Percentiles rank a stretch among this genome's conserved stretches.
Evolutionary conservation across 2,329 filamentous ascomycete genomes (phyloP).

Genomic region (Pseudofabraea citricarpa): DNA sequence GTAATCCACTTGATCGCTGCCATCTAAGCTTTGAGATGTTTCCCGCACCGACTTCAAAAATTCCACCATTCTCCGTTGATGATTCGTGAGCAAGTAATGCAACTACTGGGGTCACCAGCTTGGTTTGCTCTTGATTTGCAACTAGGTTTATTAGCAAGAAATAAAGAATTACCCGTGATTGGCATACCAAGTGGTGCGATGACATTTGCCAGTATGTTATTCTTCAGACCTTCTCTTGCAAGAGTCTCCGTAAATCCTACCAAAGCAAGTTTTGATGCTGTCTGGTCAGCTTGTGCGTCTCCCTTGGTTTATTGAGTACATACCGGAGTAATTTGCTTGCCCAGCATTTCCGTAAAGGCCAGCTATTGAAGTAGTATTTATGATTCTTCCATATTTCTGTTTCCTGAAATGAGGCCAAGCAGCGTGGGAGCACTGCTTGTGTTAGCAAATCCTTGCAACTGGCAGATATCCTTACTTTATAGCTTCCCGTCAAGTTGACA

Average conservation of each 20-base stretch:
- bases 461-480: no score
- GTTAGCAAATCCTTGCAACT: no score
- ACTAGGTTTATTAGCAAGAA: no score
- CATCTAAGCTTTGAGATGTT: slow-evolving; percentile 86
- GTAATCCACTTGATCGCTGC: slow-evolving; percentile 81
- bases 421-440: slow-evolving; percentile 78
- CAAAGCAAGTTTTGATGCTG: slow-evolving; percentile 82
- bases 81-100: slow-evolving; percentile 80
- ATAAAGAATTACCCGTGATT: no score
- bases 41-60: slow-evolving; percentile 88
- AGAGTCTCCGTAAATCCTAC: slow-evolving; percentile 95
- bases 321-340: slow-evolving; percentile 85
- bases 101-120: slow-evolving; percentile 88
- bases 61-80: slow-evolving; percentile 71
- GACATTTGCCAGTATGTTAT: slow-evolving; percentile 90
- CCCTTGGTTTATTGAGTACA: slow-evolving; percentile 12
- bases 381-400: slow-evolving; percentile 91
- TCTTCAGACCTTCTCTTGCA: slow-evolving; percentile 91
- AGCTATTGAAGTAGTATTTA: slow-evolving; percentile 91
- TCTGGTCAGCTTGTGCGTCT: slow-evolving; percentile 11
- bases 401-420: slow-evolving; percentile 95
- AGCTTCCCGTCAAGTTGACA: slow-evolving; percentile 84
- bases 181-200: slow-evolving; percentile 85
- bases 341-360: slow-evolving; percentile 91
- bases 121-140: no score